phyloP scores from a whole-genome alignment of 2,329 filamentous ascomycete species.

The Curvularia lunata region DNA sequence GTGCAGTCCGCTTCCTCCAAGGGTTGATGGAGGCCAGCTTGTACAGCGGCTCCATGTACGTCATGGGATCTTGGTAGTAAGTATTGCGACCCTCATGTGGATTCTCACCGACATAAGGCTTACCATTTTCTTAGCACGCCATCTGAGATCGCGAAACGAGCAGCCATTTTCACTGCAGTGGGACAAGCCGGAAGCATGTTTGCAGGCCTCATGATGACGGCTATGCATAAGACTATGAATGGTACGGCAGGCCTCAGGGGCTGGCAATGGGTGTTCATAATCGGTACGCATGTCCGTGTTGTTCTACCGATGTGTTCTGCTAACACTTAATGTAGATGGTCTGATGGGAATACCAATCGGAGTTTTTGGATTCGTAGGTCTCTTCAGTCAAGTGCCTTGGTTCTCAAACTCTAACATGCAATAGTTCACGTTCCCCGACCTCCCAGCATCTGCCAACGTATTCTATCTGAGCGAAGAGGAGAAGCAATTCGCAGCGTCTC shows the following conservation, averaged over 20 bases:
- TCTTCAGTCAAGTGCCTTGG: background rate
- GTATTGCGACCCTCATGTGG: constrained; percentile 4
- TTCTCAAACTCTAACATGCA: background rate
- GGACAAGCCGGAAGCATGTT: constrained; percentile 37
- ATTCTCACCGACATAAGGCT: background rate
- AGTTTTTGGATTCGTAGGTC: constrained; percentile 29
- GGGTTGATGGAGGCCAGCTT: constrained; percentile 31
- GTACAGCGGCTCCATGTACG: constrained; percentile 33
- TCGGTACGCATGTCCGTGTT: constrained; percentile 16
- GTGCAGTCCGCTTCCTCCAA: constrained; percentile 32
- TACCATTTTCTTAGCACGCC: constrained; percentile 22
- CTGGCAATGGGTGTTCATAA: constrained; percentile 38
- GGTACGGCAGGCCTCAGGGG: constrained; percentile 25
- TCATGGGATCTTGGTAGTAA: constrained; percentile 39
- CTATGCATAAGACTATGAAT: constrained; percentile 33
- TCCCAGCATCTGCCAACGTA: constrained; percentile 24
- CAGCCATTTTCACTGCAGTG: constrained; percentile 33
- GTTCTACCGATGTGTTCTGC: background rate
- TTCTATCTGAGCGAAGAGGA: constrained; percentile 26
- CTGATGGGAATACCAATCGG: constrained; percentile 33
- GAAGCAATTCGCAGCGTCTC: constrained; percentile 24
- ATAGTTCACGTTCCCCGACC: constrained; percentile 31
- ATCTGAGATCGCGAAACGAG: constrained; percentile 33
- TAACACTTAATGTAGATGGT: constrained; percentile 21
- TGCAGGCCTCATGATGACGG: constrained; percentile 37